These are phyloP conservation scores for Lachancea dasiensis DNA, from an alignment of 805 yeast genomes.

Conservation along the genomic window DNA sequence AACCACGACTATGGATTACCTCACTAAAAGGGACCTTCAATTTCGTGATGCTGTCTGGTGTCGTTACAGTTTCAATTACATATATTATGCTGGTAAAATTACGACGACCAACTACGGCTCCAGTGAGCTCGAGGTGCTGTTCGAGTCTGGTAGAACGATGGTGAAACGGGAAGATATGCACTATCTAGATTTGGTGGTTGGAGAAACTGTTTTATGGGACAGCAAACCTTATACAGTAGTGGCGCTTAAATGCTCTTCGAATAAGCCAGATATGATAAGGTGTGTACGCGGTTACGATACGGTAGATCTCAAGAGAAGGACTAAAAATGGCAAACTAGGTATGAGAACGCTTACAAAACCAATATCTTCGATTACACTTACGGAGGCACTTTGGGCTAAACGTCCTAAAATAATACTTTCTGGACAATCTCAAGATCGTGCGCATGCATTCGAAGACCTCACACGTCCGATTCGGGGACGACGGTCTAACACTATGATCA, in stretches of 20 bases:
- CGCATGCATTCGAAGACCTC: slow-evolving; percentile 14
- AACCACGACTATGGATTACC: slow-evolving; percentile 12
- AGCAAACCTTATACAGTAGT: slow-evolving; percentile 38
- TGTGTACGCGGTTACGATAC: slow-evolving; percentile 61
- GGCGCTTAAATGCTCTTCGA: slow-evolving; percentile 36
- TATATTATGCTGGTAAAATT: slow-evolving; percentile 46
- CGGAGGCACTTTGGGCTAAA: slow-evolving; percentile 33
- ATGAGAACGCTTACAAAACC: slow-evolving; percentile 20
- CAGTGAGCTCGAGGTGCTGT: slow-evolving; percentile 16
- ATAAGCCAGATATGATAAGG: slow-evolving; percentile 31
- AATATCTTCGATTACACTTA: slow-evolving; percentile 30
- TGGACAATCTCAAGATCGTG: slow-evolving; percentile 11
- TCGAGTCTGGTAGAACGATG: slow-evolving; percentile 18
- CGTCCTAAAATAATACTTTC: slow-evolving; percentile 28
- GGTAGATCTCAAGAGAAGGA: slow-evolving; percentile 34
- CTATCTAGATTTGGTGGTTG: slow-evolving; percentile 50
- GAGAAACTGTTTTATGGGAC: slow-evolving; percentile 43
- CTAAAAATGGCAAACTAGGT: slow-evolving; percentile 16
- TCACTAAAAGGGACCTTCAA: slow-evolving; percentile 28
- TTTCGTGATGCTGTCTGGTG: slow-evolving; percentile 48
- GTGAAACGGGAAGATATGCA: slow-evolving; percentile 31
- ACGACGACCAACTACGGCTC: slow-evolving; percentile 18
- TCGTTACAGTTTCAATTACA: slow-evolving; percentile 37
- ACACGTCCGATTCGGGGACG: slow-evolving; percentile 22
- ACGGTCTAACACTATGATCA: slow-evolving; percentile 10